phyloP scores from a whole-genome alignment of 2,329 filamentous ascomycete species.

The Coleophoma cylindrospora region DNA sequence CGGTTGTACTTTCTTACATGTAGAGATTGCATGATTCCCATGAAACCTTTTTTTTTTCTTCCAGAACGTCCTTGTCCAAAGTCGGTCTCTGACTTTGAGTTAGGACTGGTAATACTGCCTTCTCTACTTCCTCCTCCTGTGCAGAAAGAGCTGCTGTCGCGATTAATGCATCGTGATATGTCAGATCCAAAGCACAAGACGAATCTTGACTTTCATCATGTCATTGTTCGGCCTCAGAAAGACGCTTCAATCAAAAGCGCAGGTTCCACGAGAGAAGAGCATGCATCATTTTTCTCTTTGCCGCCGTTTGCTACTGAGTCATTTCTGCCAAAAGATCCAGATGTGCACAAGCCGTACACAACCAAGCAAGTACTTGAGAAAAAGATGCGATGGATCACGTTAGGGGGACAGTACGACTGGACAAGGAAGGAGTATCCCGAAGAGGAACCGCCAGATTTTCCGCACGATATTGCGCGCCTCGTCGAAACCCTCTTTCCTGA shows the following conservation, averaged over 20 bases:
- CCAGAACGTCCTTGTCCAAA: background rate
- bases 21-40: background rate
- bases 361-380: constrained; percentile 67
- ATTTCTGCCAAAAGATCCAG: constrained; percentile 64
- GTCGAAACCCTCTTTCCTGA: constrained; percentile 68
- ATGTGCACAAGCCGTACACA: constrained; percentile 69
- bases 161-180: constrained; percentile 73
- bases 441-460: constrained; percentile 65
- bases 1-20: constrained; percentile 19
- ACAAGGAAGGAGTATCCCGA: constrained; percentile 76
- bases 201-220: constrained; percentile 83
- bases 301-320: constrained; percentile 44
- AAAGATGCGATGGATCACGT: constrained; percentile 87
- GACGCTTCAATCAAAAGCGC: constrained; percentile 5
- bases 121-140: constrained; percentile 63
- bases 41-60: too few species aligned
- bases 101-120: constrained; percentile 77
- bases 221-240: constrained; percentile 55
- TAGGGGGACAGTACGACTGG: constrained; percentile 97
- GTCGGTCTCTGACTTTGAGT: constrained; percentile 11
- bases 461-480: constrained; percentile 64
- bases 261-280: background rate
- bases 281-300: constrained; percentile 50
- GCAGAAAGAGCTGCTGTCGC: constrained; percentile 66
- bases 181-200: constrained; percentile 71